Conservation (phyloP, 1,139 yeast genomes). For the Yamadazyma siamensis region DNA sequence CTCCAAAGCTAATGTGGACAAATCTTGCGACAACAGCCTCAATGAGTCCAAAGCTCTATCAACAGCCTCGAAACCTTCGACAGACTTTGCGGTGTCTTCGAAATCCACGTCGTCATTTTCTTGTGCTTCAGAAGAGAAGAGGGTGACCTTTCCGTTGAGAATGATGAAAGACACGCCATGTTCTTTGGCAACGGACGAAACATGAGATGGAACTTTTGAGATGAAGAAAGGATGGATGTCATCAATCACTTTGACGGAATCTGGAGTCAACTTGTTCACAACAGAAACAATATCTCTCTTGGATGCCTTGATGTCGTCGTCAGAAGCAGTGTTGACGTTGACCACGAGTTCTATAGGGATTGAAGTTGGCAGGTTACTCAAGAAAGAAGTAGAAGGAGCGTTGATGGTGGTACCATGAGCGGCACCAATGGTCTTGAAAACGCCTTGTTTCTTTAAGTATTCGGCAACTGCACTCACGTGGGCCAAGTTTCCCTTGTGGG, state of each 20-base stretch:
- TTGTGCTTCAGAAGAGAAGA: conserved; percentile 27
- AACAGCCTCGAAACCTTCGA: conserved; percentile 42
- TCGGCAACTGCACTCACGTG: conserved; percentile 77
- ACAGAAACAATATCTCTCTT: conserved; percentile 68
- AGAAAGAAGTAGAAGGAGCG: conserved; percentile 45
- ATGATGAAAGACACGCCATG: conserved; percentile 57
- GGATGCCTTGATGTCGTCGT: conserved; percentile 35
- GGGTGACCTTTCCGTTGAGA: conserved; percentile 39
- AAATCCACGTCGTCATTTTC: conserved; percentile 42
- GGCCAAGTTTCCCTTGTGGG: conserved; percentile 73
- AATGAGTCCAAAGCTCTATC: conserved; percentile 51
- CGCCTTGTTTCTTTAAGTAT: conserved; percentile 53
- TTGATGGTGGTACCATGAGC: conserved; percentile 51
- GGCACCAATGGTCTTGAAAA: conserved; percentile 44
- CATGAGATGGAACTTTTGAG: conserved; percentile 45
- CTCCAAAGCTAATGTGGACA: conserved; percentile 50
- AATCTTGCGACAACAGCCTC: conserved; percentile 54
- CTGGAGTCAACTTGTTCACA: conserved; percentile 74
- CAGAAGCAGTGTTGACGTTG: conserved; percentile 27
- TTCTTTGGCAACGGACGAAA: conserved; percentile 44
- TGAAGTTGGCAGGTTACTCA: conserved; percentile 18
- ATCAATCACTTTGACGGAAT: conserved; percentile 50
- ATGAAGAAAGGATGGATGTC: conserved; percentile 74
- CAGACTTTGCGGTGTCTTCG: conserved; percentile 17
- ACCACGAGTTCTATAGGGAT: conserved; percentile 44